Conservation (phyloP, 116 monocot species). For the Phalaenopsis hybrid region DNA sequence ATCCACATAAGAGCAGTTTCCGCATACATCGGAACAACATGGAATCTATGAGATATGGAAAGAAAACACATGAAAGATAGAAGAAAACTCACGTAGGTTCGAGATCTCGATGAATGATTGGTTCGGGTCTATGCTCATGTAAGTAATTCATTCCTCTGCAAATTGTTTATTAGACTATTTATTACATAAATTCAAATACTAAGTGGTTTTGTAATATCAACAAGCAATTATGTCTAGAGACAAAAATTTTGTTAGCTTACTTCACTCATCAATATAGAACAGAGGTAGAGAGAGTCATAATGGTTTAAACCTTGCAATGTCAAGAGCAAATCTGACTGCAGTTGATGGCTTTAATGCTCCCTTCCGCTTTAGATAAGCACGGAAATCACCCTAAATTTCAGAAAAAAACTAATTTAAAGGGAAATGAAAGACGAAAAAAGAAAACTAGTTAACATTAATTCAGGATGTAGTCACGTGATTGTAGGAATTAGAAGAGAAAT, state of each 20-base stretch:
- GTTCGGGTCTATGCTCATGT: slow-evolving; percentile 88
- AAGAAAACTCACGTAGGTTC: slow-evolving; percentile 83
- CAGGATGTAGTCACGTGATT: too few relatives aligned
- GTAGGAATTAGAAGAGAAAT: too few relatives aligned
- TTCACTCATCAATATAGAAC: background rate
- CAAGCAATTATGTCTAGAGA: background rate
- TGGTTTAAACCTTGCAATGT: slow-evolving; percentile 63
- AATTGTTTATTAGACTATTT: background rate
- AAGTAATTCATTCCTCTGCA: slow-evolving; percentile 91
- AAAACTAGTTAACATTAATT: too few relatives aligned
- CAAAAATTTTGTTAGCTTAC: background rate
- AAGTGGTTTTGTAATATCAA: background rate
- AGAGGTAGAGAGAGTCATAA: background rate
- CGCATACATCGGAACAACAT: slow-evolving; percentile 17
- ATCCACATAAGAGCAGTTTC: slow-evolving; percentile 16
- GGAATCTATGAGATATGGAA: background rate
- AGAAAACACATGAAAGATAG: background rate
- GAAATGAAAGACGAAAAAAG: too few relatives aligned
- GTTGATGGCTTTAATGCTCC: slow-evolving; percentile 52
- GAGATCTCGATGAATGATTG: slow-evolving; percentile 94
- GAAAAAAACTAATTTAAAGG: too few relatives aligned
- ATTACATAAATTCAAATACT: background rate
- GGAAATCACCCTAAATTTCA: slow-evolving; percentile 62
- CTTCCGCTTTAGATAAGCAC: slow-evolving; percentile 48
- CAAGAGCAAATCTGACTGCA: slow-evolving; percentile 77